Evolutionary conservation across 768 basidiomycete species (phyloP), one percentile per base, ranked within the genome.

Genomic region (Lenzites betulinus): DNA sequence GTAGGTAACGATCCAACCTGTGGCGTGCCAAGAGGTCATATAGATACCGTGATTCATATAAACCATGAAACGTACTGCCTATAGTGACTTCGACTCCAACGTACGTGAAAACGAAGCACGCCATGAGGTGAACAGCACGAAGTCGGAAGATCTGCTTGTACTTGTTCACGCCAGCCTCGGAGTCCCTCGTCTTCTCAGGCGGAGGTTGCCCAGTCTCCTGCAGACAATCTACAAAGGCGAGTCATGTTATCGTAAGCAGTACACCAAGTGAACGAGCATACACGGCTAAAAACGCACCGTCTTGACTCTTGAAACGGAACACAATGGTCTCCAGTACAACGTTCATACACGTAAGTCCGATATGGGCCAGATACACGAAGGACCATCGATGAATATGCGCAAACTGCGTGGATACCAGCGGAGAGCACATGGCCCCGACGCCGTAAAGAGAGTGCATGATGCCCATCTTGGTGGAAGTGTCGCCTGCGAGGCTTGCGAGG

Each of bases 401-500:
- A 61, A 85, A 84, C 58, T 81, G 80, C 3, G 83, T 85, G 0
- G 83, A 77, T 1, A 81, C 78, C 18, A 84, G 73, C 13, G 83
- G 83, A 0, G 81, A 71, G 13, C 77, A 71, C 60, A 83, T 76
- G 2, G 83, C 83, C 1, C 83, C 83, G 22, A 75, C 46, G 41
- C 89, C 88, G 66, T 89, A 90, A 1, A 81, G 76, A 9, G 85
- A 86, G 64, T 52, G 35, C 58, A 64, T 57, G 38, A 57, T 51
- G 13, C 59, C 84, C 83, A 92, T 87, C 69, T 89, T 90, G 0
- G 73, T 68, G 59, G 84, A 80, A 0, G 83, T 69, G 42, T 84
- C 78, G n/a, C 79, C 74, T 56, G 78, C 78, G 7, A 89, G 73
- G 46, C 75, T 79, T 1, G 86, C 88, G 16, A 92, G 82, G 63